Base-by-base conservation (phyloP, 805 yeast genomes). In the Pichia rugopelliculosa region DNA sequence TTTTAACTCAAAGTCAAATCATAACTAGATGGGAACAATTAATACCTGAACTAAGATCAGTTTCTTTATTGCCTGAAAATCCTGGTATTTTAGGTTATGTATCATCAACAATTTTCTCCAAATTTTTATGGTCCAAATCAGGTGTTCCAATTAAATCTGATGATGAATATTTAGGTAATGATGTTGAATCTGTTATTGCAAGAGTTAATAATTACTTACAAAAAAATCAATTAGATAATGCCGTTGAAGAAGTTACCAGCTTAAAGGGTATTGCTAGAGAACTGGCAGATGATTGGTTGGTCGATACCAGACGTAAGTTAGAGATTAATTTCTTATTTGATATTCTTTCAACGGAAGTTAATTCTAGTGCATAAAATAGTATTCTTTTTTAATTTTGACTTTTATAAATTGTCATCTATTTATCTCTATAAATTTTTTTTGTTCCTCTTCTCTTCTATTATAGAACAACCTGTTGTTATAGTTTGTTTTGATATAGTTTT, bases 21-120 rank as follows among this genome's bases (percentile, higher is more conserved):
- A 75, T 84, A 52, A 73, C 85, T 37, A 80, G 95, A 59, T 87
- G 96, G 87, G 78, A 80, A 54, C 70, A 82, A 46, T 74, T 93
- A 50, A 82, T 76, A 21, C 93, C 95, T 15, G 96, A 91, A 68
- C 78, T 93, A 61, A 82, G 96, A 66, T 79, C 88, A 26, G 90
- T 95, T 8, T 81, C 96, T 5, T 70, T 93, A 57, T 77, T 90
- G 52, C 97, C 98, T 47, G 95, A 95, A 57, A 87, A 91, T 60
- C 96, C 99, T 23, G 99, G 99, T 60, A 76, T 93, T 46, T 77
- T 91, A 57, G 98, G 96, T 26, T 96, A 93, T 66, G 65, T 89
- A 39, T 76, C 95, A 7, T 90, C 98, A 17, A 73, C 75, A 55
- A 47, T 88, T 9, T 85, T 90, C 62, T 84, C 95, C 33, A 78